phyloP scores from a whole-genome alignment of 352 stramenopile species.

The Globisporangium lucens region DNA sequence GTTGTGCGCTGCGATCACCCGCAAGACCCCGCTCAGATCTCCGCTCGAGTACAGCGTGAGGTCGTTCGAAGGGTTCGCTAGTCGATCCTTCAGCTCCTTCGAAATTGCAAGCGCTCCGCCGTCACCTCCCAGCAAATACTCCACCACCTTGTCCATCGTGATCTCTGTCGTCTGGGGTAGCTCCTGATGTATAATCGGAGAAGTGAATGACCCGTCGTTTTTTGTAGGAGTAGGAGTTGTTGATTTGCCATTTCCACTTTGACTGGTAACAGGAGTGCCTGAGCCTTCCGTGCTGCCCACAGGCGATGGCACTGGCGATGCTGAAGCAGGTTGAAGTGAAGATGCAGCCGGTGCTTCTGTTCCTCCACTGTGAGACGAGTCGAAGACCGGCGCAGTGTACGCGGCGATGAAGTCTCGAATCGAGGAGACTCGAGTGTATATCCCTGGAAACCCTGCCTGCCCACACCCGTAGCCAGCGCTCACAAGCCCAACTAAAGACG shows the following conservation, averaged over 20 bases:
- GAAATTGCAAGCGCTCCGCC: not conserved
- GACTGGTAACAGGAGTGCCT: no score
- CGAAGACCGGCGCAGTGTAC: not conserved
- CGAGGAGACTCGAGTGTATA: constrained; percentile 16
- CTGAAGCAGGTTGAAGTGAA: no score
- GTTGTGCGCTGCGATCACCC: no score
- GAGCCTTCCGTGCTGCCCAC: no score
- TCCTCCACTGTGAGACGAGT: not conserved
- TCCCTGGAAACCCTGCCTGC: not conserved
- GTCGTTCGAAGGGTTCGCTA: not conserved
- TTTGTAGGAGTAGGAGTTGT: no score
- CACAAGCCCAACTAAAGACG: constrained; percentile 8
- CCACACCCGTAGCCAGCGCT: constrained; percentile 17
- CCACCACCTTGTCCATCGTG: no score
- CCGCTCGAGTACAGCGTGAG: not conserved
- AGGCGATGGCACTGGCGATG: no score
- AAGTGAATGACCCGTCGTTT: no score
- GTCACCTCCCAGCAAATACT: not conserved
- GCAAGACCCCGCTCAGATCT: not conserved
- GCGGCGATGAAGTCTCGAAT: constrained; percentile 3
- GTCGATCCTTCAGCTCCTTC: not conserved
- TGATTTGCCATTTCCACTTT: no score
- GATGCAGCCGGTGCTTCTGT: not conserved
- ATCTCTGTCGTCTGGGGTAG: no score
- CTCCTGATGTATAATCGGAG: no score